These are phyloP conservation scores for Hyaloscypha hepaticicola DNA, from an alignment of 495 filamentous ascomycete species.

Conservation along the genomic window DNA sequence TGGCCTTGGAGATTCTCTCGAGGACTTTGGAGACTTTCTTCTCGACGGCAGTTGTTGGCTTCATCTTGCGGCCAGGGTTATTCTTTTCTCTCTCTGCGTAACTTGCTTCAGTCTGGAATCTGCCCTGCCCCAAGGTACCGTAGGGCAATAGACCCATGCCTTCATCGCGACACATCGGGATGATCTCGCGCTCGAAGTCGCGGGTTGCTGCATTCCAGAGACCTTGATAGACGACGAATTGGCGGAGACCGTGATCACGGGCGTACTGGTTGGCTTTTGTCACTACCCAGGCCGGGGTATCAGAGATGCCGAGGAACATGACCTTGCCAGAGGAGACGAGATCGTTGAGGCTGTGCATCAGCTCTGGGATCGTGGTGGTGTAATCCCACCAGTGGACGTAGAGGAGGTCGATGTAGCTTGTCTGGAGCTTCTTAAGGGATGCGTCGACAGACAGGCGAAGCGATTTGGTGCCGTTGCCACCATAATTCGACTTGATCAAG, in stretches of 20 bases:
- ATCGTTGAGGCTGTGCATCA: conserved; percentile 65
- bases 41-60: conserved; percentile 36
- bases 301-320: conserved; percentile 64
- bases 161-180: conserved; percentile 61
- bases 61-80: conserved; percentile 29
- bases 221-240: conserved; percentile 67
- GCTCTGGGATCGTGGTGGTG: conserved; percentile 56
- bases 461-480: conserved; percentile 47
- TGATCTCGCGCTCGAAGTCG: conserved; percentile 68
- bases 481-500: conserved; percentile 50
- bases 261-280: conserved; percentile 66
- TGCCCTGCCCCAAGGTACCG: conserved; percentile 59
- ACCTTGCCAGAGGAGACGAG: conserved; percentile 63
- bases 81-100: conserved; percentile 25
- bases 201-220: conserved; percentile 56
- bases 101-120: conserved; percentile 53
- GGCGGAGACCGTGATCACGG: conserved; percentile 57
- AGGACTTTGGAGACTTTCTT: conserved; percentile 46
- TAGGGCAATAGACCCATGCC: conserved; percentile 69
- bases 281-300: conserved; percentile 71
- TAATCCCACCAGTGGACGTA: conserved; percentile 60
- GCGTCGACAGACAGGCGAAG: conserved; percentile 19
- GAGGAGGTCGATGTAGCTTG: conserved; percentile 61
- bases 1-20: conserved; percentile 54
- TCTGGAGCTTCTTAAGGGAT: conserved; percentile 57